Evolutionary conservation across 768 basidiomycete species (phyloP).

Genomic region (Exsudoporus frostii): DNA sequence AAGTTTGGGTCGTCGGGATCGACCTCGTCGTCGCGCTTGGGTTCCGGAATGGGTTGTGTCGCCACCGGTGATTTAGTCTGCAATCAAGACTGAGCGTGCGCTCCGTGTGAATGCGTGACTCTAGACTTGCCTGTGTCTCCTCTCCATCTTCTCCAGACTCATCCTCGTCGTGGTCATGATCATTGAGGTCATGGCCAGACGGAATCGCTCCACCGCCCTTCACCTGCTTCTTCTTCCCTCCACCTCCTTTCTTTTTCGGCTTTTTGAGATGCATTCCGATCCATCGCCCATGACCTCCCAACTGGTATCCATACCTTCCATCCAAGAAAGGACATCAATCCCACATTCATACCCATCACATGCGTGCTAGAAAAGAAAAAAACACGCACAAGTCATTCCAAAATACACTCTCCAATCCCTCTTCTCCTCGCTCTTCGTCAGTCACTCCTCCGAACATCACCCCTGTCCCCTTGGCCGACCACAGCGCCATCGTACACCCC

Average conservation of each 20-base stretch:
- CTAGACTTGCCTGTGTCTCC: constrained; percentile 6
- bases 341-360: not conserved
- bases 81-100: not conserved
- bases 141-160: constrained; percentile 18
- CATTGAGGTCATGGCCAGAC: not conserved
- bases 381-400: constrained; percentile 68
- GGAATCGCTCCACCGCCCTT: not conserved
- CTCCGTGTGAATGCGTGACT: not conserved
- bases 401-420: constrained; percentile 79
- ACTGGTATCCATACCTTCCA: constrained; percentile 75
- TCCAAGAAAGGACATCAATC: not conserved
- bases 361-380: not conserved
- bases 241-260: constrained; percentile 52
- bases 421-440: constrained; percentile 83
- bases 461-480: constrained; percentile 65
- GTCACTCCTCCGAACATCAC: constrained; percentile 86
- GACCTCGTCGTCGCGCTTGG: constrained; percentile 30
- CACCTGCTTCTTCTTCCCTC: constrained; percentile 40
- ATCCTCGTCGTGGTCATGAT: constrained; percentile 11
- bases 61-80: not conserved
- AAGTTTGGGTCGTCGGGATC: constrained; percentile 64
- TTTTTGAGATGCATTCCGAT: constrained; percentile 65
- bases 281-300: constrained; percentile 75
- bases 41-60: not conserved
- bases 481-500: constrained; percentile 85